phyloP scores from a whole-genome alignment of 169 alveolate species.

The Plasmodium blacklocki region DNA sequence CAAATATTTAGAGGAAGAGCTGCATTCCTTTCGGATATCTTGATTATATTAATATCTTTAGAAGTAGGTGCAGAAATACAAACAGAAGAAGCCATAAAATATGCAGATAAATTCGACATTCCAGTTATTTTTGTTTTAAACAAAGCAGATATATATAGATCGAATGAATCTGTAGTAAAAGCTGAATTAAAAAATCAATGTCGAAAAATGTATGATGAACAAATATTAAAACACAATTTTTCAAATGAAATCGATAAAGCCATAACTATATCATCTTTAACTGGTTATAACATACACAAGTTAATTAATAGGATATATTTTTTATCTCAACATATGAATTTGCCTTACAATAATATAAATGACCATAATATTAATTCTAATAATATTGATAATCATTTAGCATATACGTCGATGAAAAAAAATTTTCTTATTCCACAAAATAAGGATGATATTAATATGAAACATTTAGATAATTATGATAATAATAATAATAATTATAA shows the following conservation, averaged over 20 bases:
- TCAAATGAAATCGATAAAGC: constrained; percentile 74
- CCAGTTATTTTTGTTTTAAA: constrained; percentile 85
- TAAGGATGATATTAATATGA: neutral
- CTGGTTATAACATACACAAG: constrained; percentile 71
- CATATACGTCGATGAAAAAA: neutral
- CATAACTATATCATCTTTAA: constrained; percentile 80
- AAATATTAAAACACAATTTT: constrained; percentile 75
- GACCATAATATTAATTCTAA: constrained; percentile 17
- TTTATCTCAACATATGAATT: constrained; percentile 29
- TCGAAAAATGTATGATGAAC: constrained; percentile 74
- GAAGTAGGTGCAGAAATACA: constrained; percentile 84
- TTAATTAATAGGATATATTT: constrained; percentile 60
- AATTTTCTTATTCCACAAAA: neutral
- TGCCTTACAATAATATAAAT: constrained; percentile 74
- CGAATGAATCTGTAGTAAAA: constrained; percentile 80
- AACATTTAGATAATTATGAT: neutral
- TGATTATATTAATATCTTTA: constrained; percentile 83
- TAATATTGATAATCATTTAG: neutral
- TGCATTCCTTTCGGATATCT: constrained; percentile 84
- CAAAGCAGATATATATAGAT: constrained; percentile 81
- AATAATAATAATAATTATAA: neutral
- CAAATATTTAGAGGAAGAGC: constrained; percentile 87
- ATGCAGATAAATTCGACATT: constrained; percentile 85
- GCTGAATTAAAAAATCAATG: constrained; percentile 82
- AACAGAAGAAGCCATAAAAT: constrained; percentile 85